These are phyloP conservation scores for Adansonia rubrostipa DNA, from an alignment of 441 rosid genomes.

Conservation along the genomic window DNA sequence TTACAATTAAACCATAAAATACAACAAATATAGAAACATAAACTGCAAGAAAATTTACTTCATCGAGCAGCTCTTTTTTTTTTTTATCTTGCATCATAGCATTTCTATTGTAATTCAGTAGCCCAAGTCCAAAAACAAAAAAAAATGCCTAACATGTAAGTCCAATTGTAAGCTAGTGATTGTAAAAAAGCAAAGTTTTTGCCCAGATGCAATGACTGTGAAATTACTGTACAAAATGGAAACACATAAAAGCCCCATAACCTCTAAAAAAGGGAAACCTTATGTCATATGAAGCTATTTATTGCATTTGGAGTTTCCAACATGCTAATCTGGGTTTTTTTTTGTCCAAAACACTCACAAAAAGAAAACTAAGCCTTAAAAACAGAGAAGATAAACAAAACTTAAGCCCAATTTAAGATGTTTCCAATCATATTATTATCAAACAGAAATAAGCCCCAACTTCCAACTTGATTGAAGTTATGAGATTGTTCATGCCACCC, in stretches of 20 bases:
- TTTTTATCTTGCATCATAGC: too few species aligned
- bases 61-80: too few species aligned
- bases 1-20: too few species aligned
- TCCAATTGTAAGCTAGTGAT: not conserved
- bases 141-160: too few species aligned
- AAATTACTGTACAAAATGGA: not conserved
- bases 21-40: too few species aligned
- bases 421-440: not conserved
- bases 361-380: not conserved
- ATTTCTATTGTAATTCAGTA: too few species aligned
- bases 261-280: not conserved
- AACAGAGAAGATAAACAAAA: not conserved
- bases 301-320: not conserved
- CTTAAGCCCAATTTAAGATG: not conserved
- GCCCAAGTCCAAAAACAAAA: too few species aligned
- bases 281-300: not conserved
- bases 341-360: not conserved
- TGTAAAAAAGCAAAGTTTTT: not conserved
- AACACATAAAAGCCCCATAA: not conserved
- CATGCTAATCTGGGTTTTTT: not conserved
- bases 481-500: not conserved
- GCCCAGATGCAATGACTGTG: not conserved
- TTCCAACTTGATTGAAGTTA: not conserved
- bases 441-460: not conserved
- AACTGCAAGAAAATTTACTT: too few species aligned